Evolutionary conservation across 2,329 filamentous ascomycete genomes (phyloP).

Genomic region (Fusarium verrucosum): DNA sequence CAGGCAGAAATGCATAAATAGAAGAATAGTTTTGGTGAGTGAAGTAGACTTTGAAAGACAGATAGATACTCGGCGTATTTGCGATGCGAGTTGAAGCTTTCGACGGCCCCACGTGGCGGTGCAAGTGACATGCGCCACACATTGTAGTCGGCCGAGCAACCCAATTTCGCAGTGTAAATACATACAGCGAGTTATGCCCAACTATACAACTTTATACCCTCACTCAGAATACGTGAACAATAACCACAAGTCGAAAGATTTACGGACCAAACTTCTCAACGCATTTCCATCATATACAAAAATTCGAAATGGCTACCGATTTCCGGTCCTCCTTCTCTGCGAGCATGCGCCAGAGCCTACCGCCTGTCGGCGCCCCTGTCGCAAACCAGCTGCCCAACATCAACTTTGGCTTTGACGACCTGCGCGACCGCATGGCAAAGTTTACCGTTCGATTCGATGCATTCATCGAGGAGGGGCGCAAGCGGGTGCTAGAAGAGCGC

Average conservation of each 20-base stretch:
- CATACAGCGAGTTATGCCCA: neutral
- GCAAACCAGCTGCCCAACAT: slow-evolving; percentile 84
- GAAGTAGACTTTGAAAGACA: slow-evolving; percentile 3
- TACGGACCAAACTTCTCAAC: neutral
- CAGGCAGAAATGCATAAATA: slow-evolving; percentile 5
- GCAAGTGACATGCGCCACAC: slow-evolving; percentile 41
- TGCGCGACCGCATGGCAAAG: slow-evolving; percentile 93
- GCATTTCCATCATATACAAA: neutral
- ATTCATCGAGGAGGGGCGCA: slow-evolving; percentile 91
- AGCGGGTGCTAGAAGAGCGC: slow-evolving; percentile 88
- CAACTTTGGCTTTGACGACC: slow-evolving; percentile 94
- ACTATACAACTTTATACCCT: slow-evolving; percentile 9
- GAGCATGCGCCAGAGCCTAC: slow-evolving; percentile 67
- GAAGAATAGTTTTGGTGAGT: slow-evolving; percentile 13
- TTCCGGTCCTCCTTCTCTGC: slow-evolving; percentile 77
- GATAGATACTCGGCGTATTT: slow-evolving; percentile 6
- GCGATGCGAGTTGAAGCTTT: slow-evolving; percentile 39
- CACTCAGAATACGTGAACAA: slow-evolving; percentile 4
- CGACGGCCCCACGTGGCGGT: slow-evolving; percentile 43
- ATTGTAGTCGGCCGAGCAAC: slow-evolving; percentile 46
- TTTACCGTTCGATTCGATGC: slow-evolving; percentile 92
- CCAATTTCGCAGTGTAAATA: slow-evolving; percentile 38
- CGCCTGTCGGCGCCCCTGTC: slow-evolving; percentile 70
- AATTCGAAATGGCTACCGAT: slow-evolving; percentile 60
- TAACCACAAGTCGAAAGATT: neutral